Evolutionary conservation across 306 rosid genomes (phyloP), one percentile per base, ranked within the genome.

Genomic region (Quercus rubra): DNA sequence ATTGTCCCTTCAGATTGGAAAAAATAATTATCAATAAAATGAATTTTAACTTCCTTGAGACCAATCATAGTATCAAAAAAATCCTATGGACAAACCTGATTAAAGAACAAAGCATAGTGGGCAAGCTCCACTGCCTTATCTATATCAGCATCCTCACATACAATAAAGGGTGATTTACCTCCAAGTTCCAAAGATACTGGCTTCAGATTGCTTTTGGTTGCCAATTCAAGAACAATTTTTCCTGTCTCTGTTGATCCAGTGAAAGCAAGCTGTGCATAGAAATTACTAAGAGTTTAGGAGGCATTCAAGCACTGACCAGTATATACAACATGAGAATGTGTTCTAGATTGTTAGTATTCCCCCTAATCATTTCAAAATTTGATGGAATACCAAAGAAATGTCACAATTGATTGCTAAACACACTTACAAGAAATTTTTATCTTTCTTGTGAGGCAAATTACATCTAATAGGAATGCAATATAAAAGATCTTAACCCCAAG

Each of bases 101-200:
- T 95, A 61, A 95, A 95, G 87, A 95, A 95, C 52, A 92, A 77
- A 61, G 99, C 97, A 81, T 77, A 91, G 74, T 95, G 99, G 9
- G 99, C 99, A 77, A 73, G 80, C 86, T 95, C 98, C 31, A 89
- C 99, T 73, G 96, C 99, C 49, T 82, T 75, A 77, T 95, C 99
- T 25, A 95, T 69, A 75, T 91, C 98, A 76, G 99, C 99, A 82
- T 93, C 99, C 83, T 88, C 96, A 21, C 97, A 90, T 9, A 95
- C 91, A 82, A 95, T 93, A 74, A 95, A 91, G 20, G 97, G 97
- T 63, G 99, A 95, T 87, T 91, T 95, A 28, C 99, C 97, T 1
- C 99, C 99, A 52, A 95, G 96, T 88, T 95, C 98, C 92, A 88
- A 77, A 51, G 99, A 90, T 66, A 90, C 99, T n/a, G 87, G 69